Evolutionary conservation across 2,329 filamentous ascomycete species (phyloP).

Genomic region (Periconia sp.): DNA sequence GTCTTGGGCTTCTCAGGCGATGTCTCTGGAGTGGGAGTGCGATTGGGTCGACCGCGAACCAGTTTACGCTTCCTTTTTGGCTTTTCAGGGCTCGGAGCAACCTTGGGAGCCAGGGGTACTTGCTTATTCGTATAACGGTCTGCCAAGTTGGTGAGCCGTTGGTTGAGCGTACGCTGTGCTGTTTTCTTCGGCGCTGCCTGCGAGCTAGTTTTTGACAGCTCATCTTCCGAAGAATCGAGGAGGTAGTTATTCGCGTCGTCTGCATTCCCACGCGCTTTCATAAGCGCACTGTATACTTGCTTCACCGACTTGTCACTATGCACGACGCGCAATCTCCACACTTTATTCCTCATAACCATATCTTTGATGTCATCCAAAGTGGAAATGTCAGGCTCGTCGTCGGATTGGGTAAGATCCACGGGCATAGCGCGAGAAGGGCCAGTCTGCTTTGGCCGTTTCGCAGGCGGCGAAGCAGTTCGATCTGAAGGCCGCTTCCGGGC

Average conservation of each 20-base stretch:
- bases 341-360: conserved; percentile 51
- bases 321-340: conserved; percentile 55
- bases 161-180: conserved; percentile 59
- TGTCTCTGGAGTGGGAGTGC: conserved; percentile 24
- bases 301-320: conserved; percentile 51
- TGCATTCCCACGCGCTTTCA: conserved; percentile 54
- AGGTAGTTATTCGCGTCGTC: conserved; percentile 51
- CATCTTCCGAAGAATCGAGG: conserved; percentile 33
- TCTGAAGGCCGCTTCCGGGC: conserved; percentile 32
- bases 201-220: conserved; percentile 11
- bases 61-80: conserved; percentile 45
- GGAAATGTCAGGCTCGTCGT: conserved; percentile 9
- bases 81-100: conserved; percentile 19
- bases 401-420: conserved; percentile 23
- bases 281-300: conserved; percentile 54
- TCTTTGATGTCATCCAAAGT: conserved; percentile 45
- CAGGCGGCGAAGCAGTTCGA: conserved; percentile 14
- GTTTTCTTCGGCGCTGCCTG: conserved; percentile 45
- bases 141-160: conserved; percentile 57
- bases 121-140: conserved; percentile 52
- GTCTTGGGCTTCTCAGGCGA: conserved; percentile 12
- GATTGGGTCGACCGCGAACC: conserved; percentile 52
- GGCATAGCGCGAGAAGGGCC: conserved; percentile 38
- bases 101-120: conserved; percentile 11
- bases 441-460: conserved; percentile 33